Percentiles rank a stretch among this genome's conserved stretches.
phyloP scores from a whole-genome alignment of 768 basidiomycete species.

The Dendrothele bispora region DNA sequence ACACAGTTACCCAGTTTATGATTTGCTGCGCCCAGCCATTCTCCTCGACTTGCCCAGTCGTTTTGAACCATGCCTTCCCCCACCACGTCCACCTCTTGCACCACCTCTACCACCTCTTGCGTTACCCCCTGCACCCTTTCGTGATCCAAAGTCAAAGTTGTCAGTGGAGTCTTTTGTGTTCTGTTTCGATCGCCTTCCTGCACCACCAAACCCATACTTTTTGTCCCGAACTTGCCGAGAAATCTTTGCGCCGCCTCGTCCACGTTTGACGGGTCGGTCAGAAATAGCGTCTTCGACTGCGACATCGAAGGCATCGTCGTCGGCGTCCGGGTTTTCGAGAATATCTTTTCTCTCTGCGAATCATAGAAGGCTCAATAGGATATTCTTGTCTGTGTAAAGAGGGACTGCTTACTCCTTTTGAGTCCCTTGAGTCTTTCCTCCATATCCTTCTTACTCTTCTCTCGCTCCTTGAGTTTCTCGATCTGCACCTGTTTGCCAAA shows the following conservation, averaged over 20 bases:
- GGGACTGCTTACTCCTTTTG: conserved; percentile 72
- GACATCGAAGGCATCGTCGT: conserved; percentile 80
- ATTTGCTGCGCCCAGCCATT: conserved; percentile 39
- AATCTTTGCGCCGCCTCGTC: conserved; percentile 42
- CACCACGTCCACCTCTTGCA: conserved; percentile 27
- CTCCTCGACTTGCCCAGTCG: conserved; percentile 64
- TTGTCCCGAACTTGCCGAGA: conserved; percentile 65
- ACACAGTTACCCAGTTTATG: too few species aligned
- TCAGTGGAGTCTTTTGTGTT: conserved; percentile 84
- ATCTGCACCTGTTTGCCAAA: conserved; percentile 97
- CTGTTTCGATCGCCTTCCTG: conserved; percentile 69
- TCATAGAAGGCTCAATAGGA: not conserved
- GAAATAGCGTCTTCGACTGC: conserved; percentile 88
- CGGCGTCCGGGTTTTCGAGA: conserved; percentile 60
- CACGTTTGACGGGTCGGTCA: conserved; percentile 52
- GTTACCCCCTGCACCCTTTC: conserved; percentile 26
- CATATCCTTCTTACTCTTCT: conserved; percentile 89
- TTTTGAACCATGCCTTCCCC: too few species aligned
- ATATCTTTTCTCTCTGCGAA: conserved; percentile 79
- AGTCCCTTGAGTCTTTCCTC: conserved; percentile 82
- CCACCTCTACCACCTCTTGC: conserved; percentile 30
- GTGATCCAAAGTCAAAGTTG: conserved; percentile 52
- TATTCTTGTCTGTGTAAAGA: not conserved
- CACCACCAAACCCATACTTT: conserved; percentile 83
- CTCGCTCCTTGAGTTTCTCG: conserved; percentile 90